Evolutionary conservation across 371 early-diverging fungal genomes (phyloP).

Genomic region (Mucor piriformis): DNA sequence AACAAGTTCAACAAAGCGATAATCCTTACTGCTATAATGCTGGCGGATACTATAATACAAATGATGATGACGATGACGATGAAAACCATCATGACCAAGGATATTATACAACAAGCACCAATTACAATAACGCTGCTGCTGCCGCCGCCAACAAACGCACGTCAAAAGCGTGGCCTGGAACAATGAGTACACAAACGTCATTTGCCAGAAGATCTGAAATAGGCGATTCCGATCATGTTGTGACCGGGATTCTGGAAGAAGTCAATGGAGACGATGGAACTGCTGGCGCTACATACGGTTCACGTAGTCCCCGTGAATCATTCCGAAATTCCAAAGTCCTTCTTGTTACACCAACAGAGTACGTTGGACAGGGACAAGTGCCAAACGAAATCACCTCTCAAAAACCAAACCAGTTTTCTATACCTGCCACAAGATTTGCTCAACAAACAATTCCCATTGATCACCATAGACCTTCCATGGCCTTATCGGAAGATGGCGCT

Average conservation of each 20-base stretch:
- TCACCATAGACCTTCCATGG: constrained; percentile 7
- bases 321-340: constrained; percentile 34
- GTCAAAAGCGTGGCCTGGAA: constrained; percentile 17
- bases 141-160: neutral
- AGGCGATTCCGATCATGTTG: constrained; percentile 38
- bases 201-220: constrained; percentile 28
- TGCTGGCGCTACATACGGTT: constrained; percentile 22
- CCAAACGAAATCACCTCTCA: constrained; percentile 45
- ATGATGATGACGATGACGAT: constrained; percentile 11
- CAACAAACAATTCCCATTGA: constrained; percentile 27
- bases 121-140: neutral
- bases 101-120: neutral
- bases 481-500: constrained; percentile 16
- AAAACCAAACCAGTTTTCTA: constrained; percentile 49
- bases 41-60: constrained; percentile 10
- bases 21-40: constrained; percentile 12
- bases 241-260: constrained; percentile 37
- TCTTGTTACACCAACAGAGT: constrained; percentile 18
- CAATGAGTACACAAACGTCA: constrained; percentile 8
- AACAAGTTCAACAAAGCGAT: constrained; percentile 3
- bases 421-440: constrained; percentile 26
- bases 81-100: neutral
- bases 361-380: constrained; percentile 29
- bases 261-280: constrained; percentile 17
- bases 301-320: constrained; percentile 35